Evolutionary conservation across 805 yeast genomes (phyloP), one percentile per base, ranked within the genome.

Genomic region (Wickerhamomyces chambardii): DNA sequence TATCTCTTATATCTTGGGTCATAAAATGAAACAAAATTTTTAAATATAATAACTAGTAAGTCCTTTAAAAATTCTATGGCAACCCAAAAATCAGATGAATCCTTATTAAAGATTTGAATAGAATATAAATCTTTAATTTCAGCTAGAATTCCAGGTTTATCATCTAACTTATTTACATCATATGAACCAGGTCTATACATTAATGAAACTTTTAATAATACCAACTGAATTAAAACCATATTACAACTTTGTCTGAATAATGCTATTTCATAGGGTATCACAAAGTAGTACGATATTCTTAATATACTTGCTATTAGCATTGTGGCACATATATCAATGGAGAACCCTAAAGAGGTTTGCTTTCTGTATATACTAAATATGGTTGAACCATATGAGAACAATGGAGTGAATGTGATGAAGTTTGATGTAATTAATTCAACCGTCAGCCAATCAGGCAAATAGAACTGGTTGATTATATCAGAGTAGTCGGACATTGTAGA

Each of bases 301-400:
- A 86, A 59, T 5, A 77, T 72, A 29, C 86, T 72, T 1, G 95
- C 79, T 43, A 85, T 66, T 41, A 87, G 54, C 95, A 89, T 86
- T 6, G 95, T 84, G 6, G 86, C 89, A 58, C 96, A 89, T 10
- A 89, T 84, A 57, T 89, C 97, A n/a, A 86, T 64, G 5, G 95
- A 82, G 51, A 87, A 86, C 17, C 96, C 97, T 17, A 73, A 64
- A 1, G 90, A 72, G 1, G 87, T 70, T 51, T 77, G 63, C 25
- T 73, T 69, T 32, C 68, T 63, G 47, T 75, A 69, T 12, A 87
- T 86, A 42, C 82, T 67, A 32, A 74, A 63, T 26, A 87, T 72
- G 1, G 95, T 86, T 14, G 92, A 73, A 3, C 95, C 95, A 51
- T 89, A 87, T 6, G 95, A 84, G 41, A 89, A 69, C 30, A 87